These are phyloP conservation scores for Thecamonas trahens DNA, from an alignment of 78 protist species.

Conservation along the genomic window DNA sequence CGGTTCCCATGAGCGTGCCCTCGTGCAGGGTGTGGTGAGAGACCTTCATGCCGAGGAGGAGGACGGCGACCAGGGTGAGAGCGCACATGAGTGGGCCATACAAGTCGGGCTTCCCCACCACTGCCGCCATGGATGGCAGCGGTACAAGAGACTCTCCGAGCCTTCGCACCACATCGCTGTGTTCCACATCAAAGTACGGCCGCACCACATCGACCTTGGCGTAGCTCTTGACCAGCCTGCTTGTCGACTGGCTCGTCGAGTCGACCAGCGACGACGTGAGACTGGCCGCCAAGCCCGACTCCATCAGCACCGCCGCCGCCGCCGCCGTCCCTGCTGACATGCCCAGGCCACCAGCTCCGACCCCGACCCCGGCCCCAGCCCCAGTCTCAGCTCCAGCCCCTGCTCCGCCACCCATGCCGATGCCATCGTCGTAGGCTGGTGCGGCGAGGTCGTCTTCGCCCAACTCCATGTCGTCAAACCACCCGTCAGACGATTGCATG, in stretches of 20 bases:
- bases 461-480: too few relatives aligned
- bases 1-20: slow-evolving; percentile 5
- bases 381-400: too few relatives aligned
- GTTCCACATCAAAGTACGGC: slow-evolving; percentile 4
- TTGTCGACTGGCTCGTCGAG: background rate
- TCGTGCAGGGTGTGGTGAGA: background rate
- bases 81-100: slow-evolving; percentile 6
- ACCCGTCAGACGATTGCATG: too few relatives aligned
- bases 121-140: background rate
- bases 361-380: too few relatives aligned
- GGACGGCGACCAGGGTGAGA: background rate
- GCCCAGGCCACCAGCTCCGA: too few relatives aligned
- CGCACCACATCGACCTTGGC: background rate
- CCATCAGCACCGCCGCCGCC: too few relatives aligned
- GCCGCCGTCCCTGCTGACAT: too few relatives aligned
- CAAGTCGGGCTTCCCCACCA: background rate
- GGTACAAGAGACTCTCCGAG: background rate
- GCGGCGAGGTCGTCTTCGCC: too few relatives aligned
- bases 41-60: background rate
- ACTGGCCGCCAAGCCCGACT: too few relatives aligned
- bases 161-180: background rate
- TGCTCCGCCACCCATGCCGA: too few relatives aligned
- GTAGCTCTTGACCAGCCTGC: background rate
- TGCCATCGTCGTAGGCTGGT: too few relatives aligned
- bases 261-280: too few relatives aligned